phyloP scores from a whole-genome alignment of 2,329 filamentous ascomycete genomes.

The Hyphodiscus sp. region DNA sequence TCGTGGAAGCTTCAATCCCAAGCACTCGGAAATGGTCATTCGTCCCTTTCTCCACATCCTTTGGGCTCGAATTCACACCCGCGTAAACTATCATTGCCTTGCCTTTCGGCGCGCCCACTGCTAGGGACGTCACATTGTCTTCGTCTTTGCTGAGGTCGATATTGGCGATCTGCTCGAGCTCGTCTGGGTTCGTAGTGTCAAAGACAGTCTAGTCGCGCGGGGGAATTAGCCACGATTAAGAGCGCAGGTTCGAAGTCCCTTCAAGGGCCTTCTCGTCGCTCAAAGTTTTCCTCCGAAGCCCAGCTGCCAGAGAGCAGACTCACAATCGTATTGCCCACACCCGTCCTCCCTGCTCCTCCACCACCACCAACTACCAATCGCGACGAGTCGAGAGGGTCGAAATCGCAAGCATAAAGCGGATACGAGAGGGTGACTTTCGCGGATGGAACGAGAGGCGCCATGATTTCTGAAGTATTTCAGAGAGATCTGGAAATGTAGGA shows the following conservation, averaged over 20 bases:
- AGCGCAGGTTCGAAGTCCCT: no score
- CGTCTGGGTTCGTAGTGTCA: constrained; percentile 25
- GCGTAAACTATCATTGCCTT: constrained; percentile 58
- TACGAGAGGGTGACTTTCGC: constrained; percentile 55
- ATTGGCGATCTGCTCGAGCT: constrained; percentile 58
- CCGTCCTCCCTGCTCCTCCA: constrained; percentile 73
- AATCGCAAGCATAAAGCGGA: constrained; percentile 81
- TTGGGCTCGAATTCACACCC: constrained; percentile 76
- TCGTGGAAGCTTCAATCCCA: constrained; percentile 40
- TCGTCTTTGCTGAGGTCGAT: constrained; percentile 76
- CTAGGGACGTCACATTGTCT: constrained; percentile 82
- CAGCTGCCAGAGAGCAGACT: constrained; percentile 27
- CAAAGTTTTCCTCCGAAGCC: no score
- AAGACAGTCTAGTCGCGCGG: constrained; percentile 27
- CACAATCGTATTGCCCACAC: constrained; percentile 83
- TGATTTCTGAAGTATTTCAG: constrained; percentile 3
- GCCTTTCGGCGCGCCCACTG: constrained; percentile 54
- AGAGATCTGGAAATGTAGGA: not conserved
- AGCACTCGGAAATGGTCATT: constrained; percentile 83
- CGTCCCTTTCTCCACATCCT: constrained; percentile 64
- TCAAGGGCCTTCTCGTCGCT: no score
- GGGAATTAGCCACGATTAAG: not conserved
- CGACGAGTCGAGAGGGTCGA: constrained; percentile 72
- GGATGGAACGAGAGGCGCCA: constrained; percentile 27
- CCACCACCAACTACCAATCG: constrained; percentile 80